A percentile compares a stretch with the other conserved stretches of the same genome.
These are phyloP conservation scores for Emmonsia crescens DNA, from an alignment of 2,329 filamentous ascomycete species.

Conservation along the genomic window DNA sequence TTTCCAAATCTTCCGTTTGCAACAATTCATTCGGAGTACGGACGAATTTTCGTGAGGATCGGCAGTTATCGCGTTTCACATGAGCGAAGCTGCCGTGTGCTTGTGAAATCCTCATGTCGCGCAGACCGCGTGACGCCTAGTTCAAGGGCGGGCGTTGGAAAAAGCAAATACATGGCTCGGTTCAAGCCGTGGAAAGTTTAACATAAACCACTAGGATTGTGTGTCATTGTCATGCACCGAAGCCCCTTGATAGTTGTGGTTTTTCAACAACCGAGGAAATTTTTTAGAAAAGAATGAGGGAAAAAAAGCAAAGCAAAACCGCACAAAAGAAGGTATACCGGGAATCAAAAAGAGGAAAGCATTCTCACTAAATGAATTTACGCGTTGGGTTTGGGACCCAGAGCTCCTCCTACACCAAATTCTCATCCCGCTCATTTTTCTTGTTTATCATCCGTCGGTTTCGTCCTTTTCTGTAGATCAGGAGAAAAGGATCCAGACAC, in stretches of 20 bases:
- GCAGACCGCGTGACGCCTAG: neutral
- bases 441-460: neutral
- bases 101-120: neutral
- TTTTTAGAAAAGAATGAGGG: too few species aligned
- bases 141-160: neutral
- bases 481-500: neutral
- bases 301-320: too few species aligned
- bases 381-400: neutral
- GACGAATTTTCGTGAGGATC: neutral
- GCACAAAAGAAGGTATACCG: too few species aligned
- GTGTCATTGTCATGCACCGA: neutral
- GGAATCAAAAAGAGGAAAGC: neutral
- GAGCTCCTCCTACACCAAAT: neutral
- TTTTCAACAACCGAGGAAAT: too few species aligned
- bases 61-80: neutral
- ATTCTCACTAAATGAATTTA: neutral
- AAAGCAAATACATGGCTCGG: neutral
- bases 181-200: neutral
- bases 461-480: neutral
- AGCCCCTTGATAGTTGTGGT: too few species aligned
- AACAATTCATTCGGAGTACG: neutral
- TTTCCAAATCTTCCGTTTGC: neutral
- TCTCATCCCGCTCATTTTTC: neutral
- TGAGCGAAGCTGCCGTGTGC: neutral
- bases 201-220: neutral